A percentile compares a stretch with the other conserved stretches of the same genome.
These are phyloP conservation scores for Sarocladium brachiariae DNA, from an alignment of 2,329 filamentous ascomycete species.

Conservation along the genomic window DNA sequence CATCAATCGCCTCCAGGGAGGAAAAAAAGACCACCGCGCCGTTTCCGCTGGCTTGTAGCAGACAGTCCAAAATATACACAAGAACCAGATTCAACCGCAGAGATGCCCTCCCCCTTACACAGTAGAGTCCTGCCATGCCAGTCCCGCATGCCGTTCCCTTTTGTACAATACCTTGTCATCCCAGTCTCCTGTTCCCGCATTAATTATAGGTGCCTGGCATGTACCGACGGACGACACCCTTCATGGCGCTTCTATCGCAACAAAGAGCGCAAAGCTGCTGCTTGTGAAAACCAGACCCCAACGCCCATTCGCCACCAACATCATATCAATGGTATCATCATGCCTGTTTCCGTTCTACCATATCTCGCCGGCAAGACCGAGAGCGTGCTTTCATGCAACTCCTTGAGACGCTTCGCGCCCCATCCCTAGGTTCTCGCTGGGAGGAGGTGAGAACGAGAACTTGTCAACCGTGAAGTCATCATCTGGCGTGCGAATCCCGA, in stretches of 20 bases:
- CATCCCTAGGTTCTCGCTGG: slow-evolving; percentile 27
- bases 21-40: background rate
- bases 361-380: background rate
- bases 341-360: background rate
- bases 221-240: no score
- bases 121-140: slow-evolving; percentile 3
- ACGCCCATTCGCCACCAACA: slow-evolving; percentile 6
- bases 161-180: background rate
- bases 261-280: background rate
- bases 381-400: slow-evolving; percentile 9
- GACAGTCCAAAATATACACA: background rate
- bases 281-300: slow-evolving; percentile 3
- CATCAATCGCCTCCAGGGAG: background rate
- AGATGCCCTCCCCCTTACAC: background rate
- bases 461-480: slow-evolving; percentile 58
- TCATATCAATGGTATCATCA: slow-evolving; percentile 9
- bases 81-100: background rate
- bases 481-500: slow-evolving; percentile 62
- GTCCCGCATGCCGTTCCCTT: background rate
- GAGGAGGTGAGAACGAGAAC: slow-evolving; percentile 38
- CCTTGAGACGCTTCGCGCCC: slow-evolving; percentile 22
- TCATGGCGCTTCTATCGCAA: background rate
- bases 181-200: background rate
- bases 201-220: no score
- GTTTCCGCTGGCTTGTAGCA: background rate